Evolutionary conservation across 345 rosid species (phyloP).

Genomic region (Citrus glauca): DNA sequence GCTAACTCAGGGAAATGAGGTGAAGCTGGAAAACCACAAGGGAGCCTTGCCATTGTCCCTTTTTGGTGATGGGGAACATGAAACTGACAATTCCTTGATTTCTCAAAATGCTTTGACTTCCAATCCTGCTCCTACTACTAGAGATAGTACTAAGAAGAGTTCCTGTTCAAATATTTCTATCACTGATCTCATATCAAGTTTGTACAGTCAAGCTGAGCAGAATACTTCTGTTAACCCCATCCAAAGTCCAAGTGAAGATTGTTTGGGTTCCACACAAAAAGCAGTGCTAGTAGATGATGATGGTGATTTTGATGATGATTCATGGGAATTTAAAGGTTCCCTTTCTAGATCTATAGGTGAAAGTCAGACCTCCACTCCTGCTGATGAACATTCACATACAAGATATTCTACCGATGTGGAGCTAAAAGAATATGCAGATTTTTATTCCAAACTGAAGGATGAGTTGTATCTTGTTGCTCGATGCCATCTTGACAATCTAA

Average conservation of each 20-base stretch:
- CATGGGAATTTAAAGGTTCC: conserved; percentile 75
- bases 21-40: conserved; percentile 30
- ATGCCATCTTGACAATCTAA: conserved; percentile 54
- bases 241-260: conserved; percentile 31
- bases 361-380: conserved; percentile 18
- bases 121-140: conserved; percentile 17
- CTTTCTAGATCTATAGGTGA: conserved; percentile 26
- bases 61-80: conserved; percentile 54
- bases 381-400: conserved; percentile 27
- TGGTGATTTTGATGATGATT: conserved; percentile 54
- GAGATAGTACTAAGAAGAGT: conserved; percentile 34
- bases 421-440: conserved; percentile 37
- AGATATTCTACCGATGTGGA: conserved; percentile 21
- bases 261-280: conserved; percentile 24
- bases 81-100: conserved; percentile 35
- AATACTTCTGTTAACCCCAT: conserved; percentile 27
- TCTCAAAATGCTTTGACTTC: conserved; percentile 35
- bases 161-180: conserved; percentile 39
- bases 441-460: conserved; percentile 61
- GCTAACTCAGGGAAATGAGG: conserved; percentile 36
- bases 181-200: conserved; percentile 71
- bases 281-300: conserved; percentile 22
- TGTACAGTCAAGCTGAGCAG: conserved; percentile 62
- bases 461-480: conserved; percentile 44
- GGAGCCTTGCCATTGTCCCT: conserved; percentile 63